Percentiles rank a stretch among this genome's conserved stretches.
Conservation (phyloP, 176 grass and related monocot genomes). For the Eragrostis curvula region DNA sequence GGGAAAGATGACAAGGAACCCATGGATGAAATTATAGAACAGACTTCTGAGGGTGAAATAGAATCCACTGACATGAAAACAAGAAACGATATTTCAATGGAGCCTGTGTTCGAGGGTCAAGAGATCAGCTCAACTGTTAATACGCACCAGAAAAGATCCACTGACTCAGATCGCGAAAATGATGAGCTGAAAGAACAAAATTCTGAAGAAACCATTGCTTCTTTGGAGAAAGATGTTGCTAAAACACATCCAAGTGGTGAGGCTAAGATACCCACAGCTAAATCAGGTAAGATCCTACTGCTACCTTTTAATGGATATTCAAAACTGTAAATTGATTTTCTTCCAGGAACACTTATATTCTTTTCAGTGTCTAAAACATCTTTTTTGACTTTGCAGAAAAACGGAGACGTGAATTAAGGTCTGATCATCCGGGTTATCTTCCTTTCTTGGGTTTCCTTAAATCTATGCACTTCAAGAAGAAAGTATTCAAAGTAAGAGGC, state of each 20-base stretch:
- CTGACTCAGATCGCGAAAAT: conserved; percentile 1
- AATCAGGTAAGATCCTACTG: conserved; percentile 59
- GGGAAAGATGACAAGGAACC: conserved; percentile 8
- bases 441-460: conserved; percentile 72
- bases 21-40: conserved; percentile 16
- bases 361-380: no score
- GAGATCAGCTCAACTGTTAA: background rate
- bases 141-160: background rate
- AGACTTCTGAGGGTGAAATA: conserved; percentile 5
- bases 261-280: conserved; percentile 42
- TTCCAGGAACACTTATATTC: background rate
- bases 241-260: conserved; percentile 25
- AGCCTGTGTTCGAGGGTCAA: conserved; percentile 21
- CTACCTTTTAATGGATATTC: background rate
- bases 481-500: conserved; percentile 51
- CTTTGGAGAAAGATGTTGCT: conserved; percentile 27
- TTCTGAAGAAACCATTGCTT: conserved; percentile 22
- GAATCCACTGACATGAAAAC: conserved; percentile 6
- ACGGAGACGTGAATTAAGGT: conserved; percentile 44
- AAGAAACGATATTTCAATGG: conserved; percentile 12
- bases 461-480: conserved; percentile 64
- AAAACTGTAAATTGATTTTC: background rate
- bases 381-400: conserved; percentile 61
- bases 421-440: conserved; percentile 38
- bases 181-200: conserved; percentile 24